Evolutionary conservation across 495 filamentous ascomycete genomes (phyloP), one percentile per base, ranked within the genome.

Genomic region (Aspergillus cristatus): DNA sequence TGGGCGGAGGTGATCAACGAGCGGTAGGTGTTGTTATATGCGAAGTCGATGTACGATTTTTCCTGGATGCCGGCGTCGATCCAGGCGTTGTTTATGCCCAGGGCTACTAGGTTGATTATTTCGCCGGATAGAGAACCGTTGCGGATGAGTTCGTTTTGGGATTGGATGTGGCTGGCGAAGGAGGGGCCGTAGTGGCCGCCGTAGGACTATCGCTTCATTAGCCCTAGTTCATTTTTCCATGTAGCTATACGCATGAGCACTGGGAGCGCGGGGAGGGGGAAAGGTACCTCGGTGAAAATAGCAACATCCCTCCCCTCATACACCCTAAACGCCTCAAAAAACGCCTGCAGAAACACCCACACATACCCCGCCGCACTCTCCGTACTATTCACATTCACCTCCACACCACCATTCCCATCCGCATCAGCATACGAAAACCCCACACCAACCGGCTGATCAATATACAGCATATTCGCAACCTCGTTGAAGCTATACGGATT

Each of bases 61-160:
- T 72, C 57, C 47, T 77, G 72, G 14, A 74, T 55, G 4, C 31
- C 35, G 10, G 66, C 40, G 37, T 76, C 72, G 41, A 67, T 62
- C 69, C 67, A 77, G 40, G 72, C 74, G 46, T 78, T 76, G 54
- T 71, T 75, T 45, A 79, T 63, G 12, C 71, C 73, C 0, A 79
- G 61, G 8, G 70, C 67, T 16, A 72, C 55, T n/a, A 79, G 50
- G 18, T 65, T 53, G 41, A 79, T 64, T 10, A 66, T 61, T 28
- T 75, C 51, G 12, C 69, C 71, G 2, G 42, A 43, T 8, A 70
- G 35, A 6, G 46, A 46, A 3, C 68, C 68, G 7, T 42, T 37
- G 14, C 48, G 44, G 36, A 72, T 63, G 7, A 54, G 64, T 3
- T 53, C 48, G 45, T 79, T 79, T 47, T 75, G 70, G 8, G 64